A percentile compares a stretch with the other conserved stretches of the same genome.
phyloP scores from a whole-genome alignment of 768 basidiomycete species.

The Russula compacta region DNA sequence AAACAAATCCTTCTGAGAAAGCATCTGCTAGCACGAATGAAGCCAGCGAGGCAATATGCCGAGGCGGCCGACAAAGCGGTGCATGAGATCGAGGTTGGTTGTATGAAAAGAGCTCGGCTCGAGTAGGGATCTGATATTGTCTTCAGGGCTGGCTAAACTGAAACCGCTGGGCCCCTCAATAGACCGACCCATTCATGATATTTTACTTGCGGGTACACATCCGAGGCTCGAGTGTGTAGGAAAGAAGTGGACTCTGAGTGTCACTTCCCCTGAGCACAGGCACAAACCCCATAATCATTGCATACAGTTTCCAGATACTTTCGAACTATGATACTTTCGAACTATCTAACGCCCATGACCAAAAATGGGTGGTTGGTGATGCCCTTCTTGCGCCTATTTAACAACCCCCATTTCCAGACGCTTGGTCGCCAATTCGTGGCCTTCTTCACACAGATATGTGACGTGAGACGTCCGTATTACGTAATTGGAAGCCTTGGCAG shows the following conservation, averaged over 20 bases:
- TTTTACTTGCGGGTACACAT: no score
- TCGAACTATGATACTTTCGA: no score
- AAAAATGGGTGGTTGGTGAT: background rate
- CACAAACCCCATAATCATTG: no score
- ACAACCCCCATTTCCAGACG: constrained; percentile 15
- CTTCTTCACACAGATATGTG: constrained; percentile 13
- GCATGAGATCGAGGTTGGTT: background rate
- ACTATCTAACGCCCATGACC: no score
- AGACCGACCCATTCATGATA: no score
- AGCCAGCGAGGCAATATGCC: background rate
- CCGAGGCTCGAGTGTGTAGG: no score
- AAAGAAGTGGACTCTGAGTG: no score
- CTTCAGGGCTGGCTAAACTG: no score
- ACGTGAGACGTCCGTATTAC: background rate
- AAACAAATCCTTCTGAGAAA: background rate
- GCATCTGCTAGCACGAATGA: background rate
- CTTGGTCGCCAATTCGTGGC: constrained; percentile 17
- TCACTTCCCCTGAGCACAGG: no score
- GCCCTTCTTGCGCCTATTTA: constrained; percentile 12
- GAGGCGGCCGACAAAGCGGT: background rate
- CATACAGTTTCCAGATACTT: no score
- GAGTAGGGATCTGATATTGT: background rate
- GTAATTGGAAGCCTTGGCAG: background rate
- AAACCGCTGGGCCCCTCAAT: no score
- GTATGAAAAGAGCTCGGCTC: background rate